These are phyloP conservation scores for Phytophthora podocarpi DNA, from an alignment of 352 stramenopile genomes.

Conservation along the genomic window DNA sequence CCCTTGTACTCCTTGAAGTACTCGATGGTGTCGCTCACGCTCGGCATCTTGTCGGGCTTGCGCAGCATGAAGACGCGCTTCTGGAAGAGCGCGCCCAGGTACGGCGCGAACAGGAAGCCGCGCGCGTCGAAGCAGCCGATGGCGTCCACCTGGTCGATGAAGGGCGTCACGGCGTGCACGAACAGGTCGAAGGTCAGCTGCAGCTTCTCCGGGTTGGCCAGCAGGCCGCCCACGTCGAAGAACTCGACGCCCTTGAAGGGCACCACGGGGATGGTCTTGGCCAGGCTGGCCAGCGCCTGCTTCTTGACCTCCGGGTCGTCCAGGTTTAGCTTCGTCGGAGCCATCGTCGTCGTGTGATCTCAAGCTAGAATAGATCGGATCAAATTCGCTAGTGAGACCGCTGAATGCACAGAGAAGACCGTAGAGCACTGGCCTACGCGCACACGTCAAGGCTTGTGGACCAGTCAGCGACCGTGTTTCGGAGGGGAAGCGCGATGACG, in stretches of 20 bases:
- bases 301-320: conserved; percentile 54
- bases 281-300: conserved; percentile 69
- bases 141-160: conserved; percentile 63
- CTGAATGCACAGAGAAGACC: conserved; percentile 13
- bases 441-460: conserved; percentile 12
- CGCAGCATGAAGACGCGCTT: conserved; percentile 99
- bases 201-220: conserved; percentile 89
- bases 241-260: conserved; percentile 97
- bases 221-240: conserved; percentile 97
- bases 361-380: conserved; percentile 3
- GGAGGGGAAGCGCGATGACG: conserved; percentile 7
- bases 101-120: conserved; percentile 97
- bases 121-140: conserved; percentile 96
- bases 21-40: conserved; percentile 88
- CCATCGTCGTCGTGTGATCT: conserved; percentile 24
- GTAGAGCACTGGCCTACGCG: conserved; percentile 15
- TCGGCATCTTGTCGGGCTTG: conserved; percentile 98
- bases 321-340: conserved; percentile 43
- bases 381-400: conserved; percentile 35
- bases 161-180: conserved; percentile 60
- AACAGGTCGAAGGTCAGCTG: conserved; percentile 95
- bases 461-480: conserved; percentile 26
- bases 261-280: conserved; percentile 93
- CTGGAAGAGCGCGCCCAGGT: conserved; percentile 93
- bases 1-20: conserved; percentile 95